Percentiles rank a stretch among this genome's conserved stretches.
phyloP scores from a whole-genome alignment of 768 basidiomycete species.

The Pleurotus ostreatus region DNA sequence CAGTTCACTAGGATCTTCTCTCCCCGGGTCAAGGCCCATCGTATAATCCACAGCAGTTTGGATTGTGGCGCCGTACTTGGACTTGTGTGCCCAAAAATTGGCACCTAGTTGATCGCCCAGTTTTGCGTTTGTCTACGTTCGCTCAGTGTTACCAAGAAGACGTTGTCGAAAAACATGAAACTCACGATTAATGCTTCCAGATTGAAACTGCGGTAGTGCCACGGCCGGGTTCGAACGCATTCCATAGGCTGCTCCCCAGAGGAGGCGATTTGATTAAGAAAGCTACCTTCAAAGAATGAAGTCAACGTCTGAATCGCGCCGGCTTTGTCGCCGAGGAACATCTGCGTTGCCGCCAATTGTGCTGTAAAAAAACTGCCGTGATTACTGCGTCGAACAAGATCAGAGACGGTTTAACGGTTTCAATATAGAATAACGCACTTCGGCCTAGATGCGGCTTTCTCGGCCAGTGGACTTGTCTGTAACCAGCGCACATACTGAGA shows the following conservation, averaged over 20 bases:
- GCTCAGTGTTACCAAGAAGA: background rate
- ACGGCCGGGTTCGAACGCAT: constrained; percentile 48
- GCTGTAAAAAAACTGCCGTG: constrained; percentile 46
- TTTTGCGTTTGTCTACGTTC: constrained; percentile 47
- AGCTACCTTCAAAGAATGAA: constrained; percentile 37
- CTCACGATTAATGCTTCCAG: constrained; percentile 54
- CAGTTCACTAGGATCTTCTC: constrained; percentile 35
- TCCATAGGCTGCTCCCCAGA: constrained; percentile 59
- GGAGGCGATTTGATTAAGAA: constrained; percentile 42
- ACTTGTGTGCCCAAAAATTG: constrained; percentile 42
- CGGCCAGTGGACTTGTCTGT: constrained; percentile 35
- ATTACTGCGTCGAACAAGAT: constrained; percentile 33
- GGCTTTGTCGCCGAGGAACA: constrained; percentile 33
- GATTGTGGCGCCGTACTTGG: constrained; percentile 48
- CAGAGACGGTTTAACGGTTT: background rate
- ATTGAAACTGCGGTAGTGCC: constrained; percentile 57
- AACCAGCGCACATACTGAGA: constrained; percentile 42
- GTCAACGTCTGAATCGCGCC: constrained; percentile 36
- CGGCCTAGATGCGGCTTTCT: constrained; percentile 33
- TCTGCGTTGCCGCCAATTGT: constrained; percentile 39
- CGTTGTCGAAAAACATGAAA: background rate
- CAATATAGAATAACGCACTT: constrained; percentile 36
- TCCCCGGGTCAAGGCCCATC: constrained; percentile 36
- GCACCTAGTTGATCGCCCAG: constrained; percentile 47
- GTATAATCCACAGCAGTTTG: constrained; percentile 47